phyloP scores from a whole-genome alignment of 345 rosid species.

The Leavenworthia alabamica region DNA sequence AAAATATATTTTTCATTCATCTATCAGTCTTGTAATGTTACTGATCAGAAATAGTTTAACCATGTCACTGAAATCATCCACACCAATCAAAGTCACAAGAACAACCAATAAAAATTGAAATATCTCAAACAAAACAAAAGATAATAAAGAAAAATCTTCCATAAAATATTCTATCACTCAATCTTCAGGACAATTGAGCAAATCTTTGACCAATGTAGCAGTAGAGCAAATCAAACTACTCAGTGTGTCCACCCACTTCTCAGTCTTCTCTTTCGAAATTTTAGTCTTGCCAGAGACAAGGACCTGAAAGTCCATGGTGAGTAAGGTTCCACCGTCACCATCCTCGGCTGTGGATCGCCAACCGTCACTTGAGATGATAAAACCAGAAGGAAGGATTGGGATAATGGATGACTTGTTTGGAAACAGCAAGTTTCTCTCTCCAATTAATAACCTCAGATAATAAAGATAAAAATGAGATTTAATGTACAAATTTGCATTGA shows the following conservation, averaged over 20 bases:
- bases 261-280: conserved; percentile 14
- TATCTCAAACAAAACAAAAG: not conserved
- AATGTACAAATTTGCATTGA: too few relatives aligned
- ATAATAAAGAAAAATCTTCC: conserved; percentile 10
- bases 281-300: conserved; percentile 27
- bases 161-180: conserved; percentile 28
- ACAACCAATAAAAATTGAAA: not conserved
- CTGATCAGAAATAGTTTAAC: not conserved
- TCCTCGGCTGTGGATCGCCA: not conserved
- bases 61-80: not conserved
- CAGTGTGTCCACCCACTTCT: conserved; percentile 44
- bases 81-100: not conserved
- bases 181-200: conserved; percentile 32
- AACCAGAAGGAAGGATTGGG: conserved; percentile 71
- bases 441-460: too few relatives aligned
- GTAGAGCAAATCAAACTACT: conserved; percentile 50
- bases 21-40: not conserved
- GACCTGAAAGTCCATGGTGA: conserved; percentile 60
- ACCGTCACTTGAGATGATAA: conserved; percentile 52
- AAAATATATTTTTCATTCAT: not conserved
- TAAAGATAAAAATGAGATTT: too few relatives aligned
- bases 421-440: too few relatives aligned
- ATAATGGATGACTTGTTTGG: conserved; percentile 24
- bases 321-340: conserved; percentile 43
- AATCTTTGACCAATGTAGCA: conserved; percentile 41